Conservation (phyloP, 2,329 filamentous ascomycete genomes). For the Didymella keratinophila region DNA sequence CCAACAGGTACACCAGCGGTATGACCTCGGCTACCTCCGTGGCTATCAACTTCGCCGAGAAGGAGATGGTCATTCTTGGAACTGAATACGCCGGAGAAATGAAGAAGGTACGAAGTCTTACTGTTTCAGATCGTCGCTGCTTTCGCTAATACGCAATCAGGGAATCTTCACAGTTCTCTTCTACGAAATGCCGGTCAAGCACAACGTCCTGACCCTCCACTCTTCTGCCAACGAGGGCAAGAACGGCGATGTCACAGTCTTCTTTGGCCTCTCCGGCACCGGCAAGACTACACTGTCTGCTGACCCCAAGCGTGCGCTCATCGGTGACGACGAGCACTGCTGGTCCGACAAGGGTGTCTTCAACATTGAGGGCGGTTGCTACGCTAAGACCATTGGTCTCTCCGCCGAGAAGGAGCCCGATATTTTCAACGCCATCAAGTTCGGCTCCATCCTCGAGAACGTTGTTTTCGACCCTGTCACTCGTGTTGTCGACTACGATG, state of each 20-base stretch:
- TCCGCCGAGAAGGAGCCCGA: slow-evolving; percentile 99
- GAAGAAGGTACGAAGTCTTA: slow-evolving; percentile 44
- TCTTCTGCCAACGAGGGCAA: slow-evolving; percentile 98
- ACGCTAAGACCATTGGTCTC: slow-evolving; percentile 97
- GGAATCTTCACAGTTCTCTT: slow-evolving; percentile 95
- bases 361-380: slow-evolving; percentile 99
- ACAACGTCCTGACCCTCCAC: slow-evolving; percentile 97
- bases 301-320: slow-evolving; percentile 93
- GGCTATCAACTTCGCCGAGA: slow-evolving; percentile 98
- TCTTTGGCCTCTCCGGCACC: slow-evolving; percentile 98
- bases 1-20: slow-evolving; percentile 95
- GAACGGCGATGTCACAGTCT: slow-evolving; percentile 94
- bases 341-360: slow-evolving; percentile 97
- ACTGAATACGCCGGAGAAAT: slow-evolving; percentile 87
- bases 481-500: slow-evolving; percentile 93
- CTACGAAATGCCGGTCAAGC: slow-evolving; percentile 99
- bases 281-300: slow-evolving; percentile 99
- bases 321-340: slow-evolving; percentile 99
- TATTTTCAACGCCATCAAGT: slow-evolving; percentile 94
- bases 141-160: too few species aligned
- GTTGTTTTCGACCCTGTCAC: slow-evolving; percentile 94
- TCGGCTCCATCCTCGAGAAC: slow-evolving; percentile 97
- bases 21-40: slow-evolving; percentile 99
- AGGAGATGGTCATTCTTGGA: slow-evolving; percentile 99
- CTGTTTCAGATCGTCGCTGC: neutral